A percentile compares a stretch with the other conserved stretches of the same genome.
These are phyloP conservation scores for Acrocalymma vagum DNA, from an alignment of 2,329 filamentous ascomycete genomes.

Conservation along the genomic window DNA sequence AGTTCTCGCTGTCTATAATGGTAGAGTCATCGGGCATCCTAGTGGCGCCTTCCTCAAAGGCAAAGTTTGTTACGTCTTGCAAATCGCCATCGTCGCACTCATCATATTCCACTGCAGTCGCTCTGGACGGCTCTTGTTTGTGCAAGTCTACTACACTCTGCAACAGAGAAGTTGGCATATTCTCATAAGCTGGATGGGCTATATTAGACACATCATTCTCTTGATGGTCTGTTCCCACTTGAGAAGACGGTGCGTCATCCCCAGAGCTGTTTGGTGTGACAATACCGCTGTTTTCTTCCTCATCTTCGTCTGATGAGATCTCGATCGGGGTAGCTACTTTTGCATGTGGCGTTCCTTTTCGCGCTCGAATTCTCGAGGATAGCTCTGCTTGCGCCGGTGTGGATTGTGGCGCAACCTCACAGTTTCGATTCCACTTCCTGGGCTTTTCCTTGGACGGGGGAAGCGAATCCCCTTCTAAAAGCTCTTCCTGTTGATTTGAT, in stretches of 20 bases:
- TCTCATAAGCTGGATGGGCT: no score
- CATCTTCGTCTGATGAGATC: slow-evolving; percentile 29
- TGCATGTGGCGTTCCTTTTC: slow-evolving; percentile 37
- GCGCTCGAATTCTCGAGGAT: slow-evolving; percentile 25
- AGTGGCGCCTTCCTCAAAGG: slow-evolving; percentile 41
- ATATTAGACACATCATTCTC: slow-evolving; percentile 1
- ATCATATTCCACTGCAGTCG: slow-evolving; percentile 18
- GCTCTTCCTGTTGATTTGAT: no score
- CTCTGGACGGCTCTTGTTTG: no score
- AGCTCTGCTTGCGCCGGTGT: slow-evolving; percentile 25
- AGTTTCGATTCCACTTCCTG: no score
- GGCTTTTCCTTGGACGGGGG: no score
- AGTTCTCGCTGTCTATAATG: slow-evolving; percentile 58
- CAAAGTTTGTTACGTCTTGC: slow-evolving; percentile 30
- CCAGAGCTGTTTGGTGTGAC: slow-evolving; percentile 35
- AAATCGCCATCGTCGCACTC: slow-evolving; percentile 28
- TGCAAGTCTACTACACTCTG: no score
- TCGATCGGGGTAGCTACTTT: slow-evolving; percentile 23
- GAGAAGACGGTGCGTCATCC: no score
- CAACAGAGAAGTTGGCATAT: no score
- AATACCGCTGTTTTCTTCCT: slow-evolving; percentile 28
- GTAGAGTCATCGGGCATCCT: slow-evolving; percentile 54
- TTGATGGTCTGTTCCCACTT: slow-evolving; percentile 1
- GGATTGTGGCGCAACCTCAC: no score
- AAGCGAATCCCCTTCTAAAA: no score